Conservation (phyloP, 805 yeast genomes). For the Pichia cephalocereana region DNA sequence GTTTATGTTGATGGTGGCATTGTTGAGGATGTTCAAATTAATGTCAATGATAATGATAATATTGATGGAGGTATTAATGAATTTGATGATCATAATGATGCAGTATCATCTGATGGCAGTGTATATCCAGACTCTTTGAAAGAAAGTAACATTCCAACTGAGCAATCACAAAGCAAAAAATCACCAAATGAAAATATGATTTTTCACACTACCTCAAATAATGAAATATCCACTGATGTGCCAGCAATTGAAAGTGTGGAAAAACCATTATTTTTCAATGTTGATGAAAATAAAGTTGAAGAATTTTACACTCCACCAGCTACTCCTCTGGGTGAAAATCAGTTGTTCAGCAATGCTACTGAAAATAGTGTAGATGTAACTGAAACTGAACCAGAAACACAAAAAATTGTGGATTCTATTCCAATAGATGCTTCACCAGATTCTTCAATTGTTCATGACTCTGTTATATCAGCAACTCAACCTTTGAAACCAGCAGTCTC, state of each 20-base stretch:
- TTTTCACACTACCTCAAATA: background rate
- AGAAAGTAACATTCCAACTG: background rate
- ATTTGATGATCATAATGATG: too few relatives aligned
- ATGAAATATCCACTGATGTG: background rate
- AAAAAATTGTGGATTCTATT: background rate
- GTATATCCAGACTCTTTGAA: background rate
- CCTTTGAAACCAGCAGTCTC: background rate
- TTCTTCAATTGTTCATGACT: slow-evolving; percentile 1
- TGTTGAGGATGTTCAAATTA: slow-evolving; percentile 4
- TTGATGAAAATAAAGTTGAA: background rate
- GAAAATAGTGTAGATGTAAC: background rate
- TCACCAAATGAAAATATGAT: background rate
- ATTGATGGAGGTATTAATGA: background rate
- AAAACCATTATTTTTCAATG: background rate
- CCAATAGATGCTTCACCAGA: slow-evolving; percentile 3
- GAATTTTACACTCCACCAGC: slow-evolving; percentile 4
- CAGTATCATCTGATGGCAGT: background rate
- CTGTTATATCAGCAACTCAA: background rate
- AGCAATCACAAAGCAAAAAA: background rate
- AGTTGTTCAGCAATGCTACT: background rate
- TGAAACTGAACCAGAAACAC: background rate
- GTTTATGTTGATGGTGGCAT: background rate
- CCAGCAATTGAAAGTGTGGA: background rate
- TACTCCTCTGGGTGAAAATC: background rate
- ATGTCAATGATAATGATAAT: background rate